Evolutionary conservation across 2,329 filamentous ascomycete species (phyloP).

Genomic region (Fusarium chlamydosporum): DNA sequence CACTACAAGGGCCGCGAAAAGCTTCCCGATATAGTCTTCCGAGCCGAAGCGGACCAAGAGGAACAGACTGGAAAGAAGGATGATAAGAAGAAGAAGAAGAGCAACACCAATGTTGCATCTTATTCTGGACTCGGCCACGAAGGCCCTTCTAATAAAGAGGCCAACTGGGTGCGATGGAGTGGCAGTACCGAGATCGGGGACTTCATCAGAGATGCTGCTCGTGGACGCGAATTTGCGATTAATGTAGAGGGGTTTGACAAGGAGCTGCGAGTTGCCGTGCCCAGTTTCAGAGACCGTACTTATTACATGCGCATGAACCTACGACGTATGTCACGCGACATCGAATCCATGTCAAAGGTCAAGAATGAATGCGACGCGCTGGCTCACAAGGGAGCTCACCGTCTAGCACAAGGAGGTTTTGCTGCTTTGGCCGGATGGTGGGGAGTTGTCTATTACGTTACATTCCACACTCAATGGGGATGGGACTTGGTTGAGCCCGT

Average conservation of each 20-base stretch:
- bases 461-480: slow-evolving; percentile 80
- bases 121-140: slow-evolving; percentile 80
- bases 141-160: slow-evolving; percentile 61
- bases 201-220: slow-evolving; percentile 90
- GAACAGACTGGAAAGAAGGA: slow-evolving; percentile 57
- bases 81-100: slow-evolving; percentile 51
- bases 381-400: slow-evolving; percentile 82
- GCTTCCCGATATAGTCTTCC: slow-evolving; percentile 81
- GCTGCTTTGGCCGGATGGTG: slow-evolving; percentile 82
- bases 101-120: slow-evolving; percentile 69
- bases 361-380: slow-evolving; percentile 86
- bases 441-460: slow-evolving; percentile 82
- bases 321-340: slow-evolving; percentile 76
- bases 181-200: slow-evolving; percentile 91
- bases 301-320: slow-evolving; percentile 86
- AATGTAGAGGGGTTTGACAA: slow-evolving; percentile 77
- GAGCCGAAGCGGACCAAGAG: slow-evolving; percentile 80
- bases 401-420: slow-evolving; percentile 85
- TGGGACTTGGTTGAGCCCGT: slow-evolving; percentile 95
- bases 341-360: slow-evolving; percentile 77
- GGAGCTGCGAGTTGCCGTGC: slow-evolving; percentile 83
- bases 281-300: slow-evolving; percentile 90
- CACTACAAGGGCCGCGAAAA: slow-evolving; percentile 75
- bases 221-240: slow-evolving; percentile 86
- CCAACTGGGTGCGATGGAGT: slow-evolving; percentile 85